Evolutionary conservation across 1,284 basidiomycete genomes (phyloP).

Genomic region (Trichosporon inkin): DNA sequence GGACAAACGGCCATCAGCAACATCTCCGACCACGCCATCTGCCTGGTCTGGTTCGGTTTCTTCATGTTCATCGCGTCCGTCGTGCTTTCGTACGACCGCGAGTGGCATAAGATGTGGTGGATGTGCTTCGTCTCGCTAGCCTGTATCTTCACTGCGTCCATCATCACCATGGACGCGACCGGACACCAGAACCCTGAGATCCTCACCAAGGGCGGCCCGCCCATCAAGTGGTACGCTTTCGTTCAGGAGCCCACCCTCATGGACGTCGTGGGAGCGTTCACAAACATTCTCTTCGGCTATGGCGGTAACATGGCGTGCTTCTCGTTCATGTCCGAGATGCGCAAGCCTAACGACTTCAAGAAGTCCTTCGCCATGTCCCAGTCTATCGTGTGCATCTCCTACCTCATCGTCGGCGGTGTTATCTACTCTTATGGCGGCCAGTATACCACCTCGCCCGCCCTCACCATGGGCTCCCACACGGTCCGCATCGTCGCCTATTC

Average conservation of each 20-base stretch:
- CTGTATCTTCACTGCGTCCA: slow-evolving; percentile 35
- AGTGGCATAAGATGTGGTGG: slow-evolving; percentile 37
- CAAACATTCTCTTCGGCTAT: slow-evolving; percentile 43
- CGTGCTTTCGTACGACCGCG: slow-evolving; percentile 30
- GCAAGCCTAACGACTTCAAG: slow-evolving; percentile 42
- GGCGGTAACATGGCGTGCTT: slow-evolving; percentile 44
- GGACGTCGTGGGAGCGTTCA: slow-evolving; percentile 38
- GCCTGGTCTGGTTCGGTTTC: slow-evolving; percentile 40
- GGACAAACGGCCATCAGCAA: slow-evolving; percentile 38
- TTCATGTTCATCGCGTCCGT: slow-evolving; percentile 36
- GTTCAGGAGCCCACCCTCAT: slow-evolving; percentile 34
- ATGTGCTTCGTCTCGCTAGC: slow-evolving; percentile 37
- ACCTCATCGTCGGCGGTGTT: slow-evolving; percentile 36
- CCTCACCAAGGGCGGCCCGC: slow-evolving; percentile 24
- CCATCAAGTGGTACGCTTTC: slow-evolving; percentile 35
- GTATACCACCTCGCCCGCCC: slow-evolving; percentile 40
- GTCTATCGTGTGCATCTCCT: slow-evolving; percentile 28
- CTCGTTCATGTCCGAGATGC: slow-evolving; percentile 45
- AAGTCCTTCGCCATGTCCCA: slow-evolving; percentile 44
- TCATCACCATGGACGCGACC: slow-evolving; percentile 39
- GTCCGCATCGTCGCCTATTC: slow-evolving; percentile 39
- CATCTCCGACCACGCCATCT: slow-evolving; percentile 38
- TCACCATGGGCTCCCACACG: slow-evolving; percentile 37
- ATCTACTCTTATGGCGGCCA: slow-evolving; percentile 43
- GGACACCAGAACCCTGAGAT: slow-evolving; percentile 29